Evolutionary conservation across 2,329 filamentous ascomycete species (phyloP), one percentile per base, ranked within the genome.

Genomic region (Phyllosticta paracitricarpa): DNA sequence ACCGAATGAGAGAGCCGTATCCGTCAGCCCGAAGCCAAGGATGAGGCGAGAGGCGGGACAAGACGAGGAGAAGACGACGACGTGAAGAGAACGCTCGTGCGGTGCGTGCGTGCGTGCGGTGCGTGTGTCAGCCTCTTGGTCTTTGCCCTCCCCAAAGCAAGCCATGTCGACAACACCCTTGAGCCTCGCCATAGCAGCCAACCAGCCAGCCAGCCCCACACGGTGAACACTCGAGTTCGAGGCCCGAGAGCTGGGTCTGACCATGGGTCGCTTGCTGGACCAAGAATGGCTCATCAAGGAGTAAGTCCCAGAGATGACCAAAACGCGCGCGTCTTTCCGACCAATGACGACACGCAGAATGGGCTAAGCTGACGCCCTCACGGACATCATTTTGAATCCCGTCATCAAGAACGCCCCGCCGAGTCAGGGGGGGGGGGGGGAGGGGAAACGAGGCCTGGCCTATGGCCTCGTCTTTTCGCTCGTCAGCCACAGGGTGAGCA

Each of bases 171-270:
- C 19, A 40, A 25, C 19, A 35, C 35, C 59, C 54, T 48, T 51
- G 35, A 58, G 51, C 53, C 52, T 59, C 55, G 51, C 33, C 57
- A 33, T 19, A 58, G 53, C 30, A 24, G 19, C 19, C 19, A 22
- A 22, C 19, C 17, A 30, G 19, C 19, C 5, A 30, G 28, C 28
- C 55, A 57, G 33, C 33, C 17, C 8, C 55, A 57, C 40, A 28
- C 48, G 30, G 57, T 60, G 53, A 60, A 56, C 53, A 60, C 56
- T 60, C 54, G 53, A 59, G 58, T 48, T 48, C 40, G 40, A 48
- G 40, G 58, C n/a, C n/a, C 40, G 40, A 48, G 40, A 48, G 40
- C 40, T 7, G 14, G 40, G 40, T 17, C 40, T n/a, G n/a, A 48
- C 40, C 40, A 48, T n/a, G 40, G 40, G n/a, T 48, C n/a, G 40